phyloP scores from a whole-genome alignment of 805 yeast species.

The Wickerhamomyces canadensis region DNA sequence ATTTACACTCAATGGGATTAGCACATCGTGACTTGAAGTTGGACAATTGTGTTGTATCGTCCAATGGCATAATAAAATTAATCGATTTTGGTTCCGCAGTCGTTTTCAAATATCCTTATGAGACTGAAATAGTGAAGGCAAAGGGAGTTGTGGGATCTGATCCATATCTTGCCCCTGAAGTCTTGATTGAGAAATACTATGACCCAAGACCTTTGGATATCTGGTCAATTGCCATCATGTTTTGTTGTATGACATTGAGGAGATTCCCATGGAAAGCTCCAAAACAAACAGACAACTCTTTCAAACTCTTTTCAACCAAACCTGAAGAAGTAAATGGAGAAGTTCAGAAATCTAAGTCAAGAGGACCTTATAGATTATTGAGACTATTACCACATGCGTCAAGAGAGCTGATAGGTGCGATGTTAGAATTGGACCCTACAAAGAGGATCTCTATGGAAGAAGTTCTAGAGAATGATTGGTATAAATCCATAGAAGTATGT shows the following conservation, averaged over 20 bases:
- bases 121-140: constrained; percentile 53
- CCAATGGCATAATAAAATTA: constrained; percentile 70
- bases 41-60: constrained; percentile 85
- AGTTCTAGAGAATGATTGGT: constrained; percentile 53
- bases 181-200: constrained; percentile 50
- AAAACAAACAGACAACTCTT: constrained; percentile 68
- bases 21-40: constrained; percentile 92
- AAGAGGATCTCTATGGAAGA: constrained; percentile 56
- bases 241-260: constrained; percentile 81
- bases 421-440: constrained; percentile 58
- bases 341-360: constrained; percentile 34
- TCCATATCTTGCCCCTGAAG: constrained; percentile 94
- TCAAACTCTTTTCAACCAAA: constrained; percentile 52
- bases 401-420: constrained; percentile 52
- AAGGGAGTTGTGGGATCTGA: constrained; percentile 92
- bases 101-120: constrained; percentile 65
- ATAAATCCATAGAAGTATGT: constrained; percentile 52
- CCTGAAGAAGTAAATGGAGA: constrained; percentile 25
- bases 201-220: constrained; percentile 87
- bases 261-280: constrained; percentile 97
- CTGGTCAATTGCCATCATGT: constrained; percentile 92
- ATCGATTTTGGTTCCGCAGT: constrained; percentile 95
- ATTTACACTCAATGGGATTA: constrained; percentile 74
- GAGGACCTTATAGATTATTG: constrained; percentile 70
- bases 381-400: constrained; percentile 66